Conservation (phyloP, 495 filamentous ascomycete genomes). For the Talaromyces trachyspermus region DNA sequence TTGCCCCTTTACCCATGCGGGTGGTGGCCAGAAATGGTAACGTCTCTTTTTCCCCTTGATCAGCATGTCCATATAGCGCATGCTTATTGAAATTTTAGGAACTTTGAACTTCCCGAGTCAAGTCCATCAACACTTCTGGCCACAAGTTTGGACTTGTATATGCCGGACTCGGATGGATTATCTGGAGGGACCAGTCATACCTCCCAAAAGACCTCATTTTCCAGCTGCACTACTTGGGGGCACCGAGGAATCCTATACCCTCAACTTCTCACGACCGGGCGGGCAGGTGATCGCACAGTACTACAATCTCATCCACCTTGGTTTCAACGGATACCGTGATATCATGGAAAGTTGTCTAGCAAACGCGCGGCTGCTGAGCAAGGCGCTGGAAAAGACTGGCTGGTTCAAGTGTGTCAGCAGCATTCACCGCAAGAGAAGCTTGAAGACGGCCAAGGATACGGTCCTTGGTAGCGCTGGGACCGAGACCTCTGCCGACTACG, state of each 20-base stretch:
- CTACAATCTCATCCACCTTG: conserved; percentile 70
- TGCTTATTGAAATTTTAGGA: conserved; percentile 30
- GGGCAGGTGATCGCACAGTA: conserved; percentile 69
- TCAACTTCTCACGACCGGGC: conserved; percentile 70
- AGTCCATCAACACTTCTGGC: conserved; percentile 67
- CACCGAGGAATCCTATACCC: conserved; percentile 63
- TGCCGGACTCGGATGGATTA: conserved; percentile 66
- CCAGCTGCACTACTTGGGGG: conserved; percentile 68
- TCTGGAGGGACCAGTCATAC: conserved; percentile 62
- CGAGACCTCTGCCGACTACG: conserved; percentile 54
- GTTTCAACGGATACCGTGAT: conserved; percentile 54
- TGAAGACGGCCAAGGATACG: conserved; percentile 22
- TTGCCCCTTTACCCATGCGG: conserved; percentile 64
- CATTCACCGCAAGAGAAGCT: conserved; percentile 43
- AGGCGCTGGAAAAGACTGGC: conserved; percentile 58
- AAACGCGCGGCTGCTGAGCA: conserved; percentile 60
- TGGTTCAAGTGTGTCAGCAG: conserved; percentile 61
- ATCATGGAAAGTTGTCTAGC: conserved; percentile 68
- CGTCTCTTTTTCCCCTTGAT: neutral
- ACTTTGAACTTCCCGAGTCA: conserved; percentile 66
- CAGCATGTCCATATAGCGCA: neutral
- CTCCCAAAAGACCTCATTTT: conserved; percentile 68
- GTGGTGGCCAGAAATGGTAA: conserved; percentile 54
- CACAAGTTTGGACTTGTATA: conserved; percentile 74
- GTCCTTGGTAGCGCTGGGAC: conserved; percentile 25